These are phyloP conservation scores for Moesziomyces antarcticus DNA, from an alignment of 1,284 basidiomycete genomes.

Conservation along the genomic window DNA sequence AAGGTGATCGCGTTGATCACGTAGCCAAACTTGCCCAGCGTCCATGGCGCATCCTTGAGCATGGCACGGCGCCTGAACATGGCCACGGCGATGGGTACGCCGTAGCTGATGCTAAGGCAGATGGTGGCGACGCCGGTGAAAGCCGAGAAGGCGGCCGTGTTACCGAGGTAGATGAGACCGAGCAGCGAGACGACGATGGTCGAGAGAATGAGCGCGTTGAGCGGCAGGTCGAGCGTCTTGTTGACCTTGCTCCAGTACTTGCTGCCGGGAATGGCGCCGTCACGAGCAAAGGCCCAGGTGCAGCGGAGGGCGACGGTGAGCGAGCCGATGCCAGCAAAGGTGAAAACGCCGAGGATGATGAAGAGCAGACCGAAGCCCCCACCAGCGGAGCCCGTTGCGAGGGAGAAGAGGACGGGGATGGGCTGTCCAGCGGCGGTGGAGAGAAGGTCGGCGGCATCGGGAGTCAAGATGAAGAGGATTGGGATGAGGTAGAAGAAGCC, in stretches of 20 bases:
- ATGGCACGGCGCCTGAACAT: slow-evolving; percentile 65
- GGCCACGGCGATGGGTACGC: slow-evolving; percentile 69
- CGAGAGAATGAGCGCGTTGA: slow-evolving; percentile 69
- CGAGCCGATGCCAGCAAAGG: slow-evolving; percentile 70
- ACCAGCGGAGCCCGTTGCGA: slow-evolving; percentile 68
- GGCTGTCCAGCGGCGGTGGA: slow-evolving; percentile 69
- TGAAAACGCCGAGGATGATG: slow-evolving; percentile 70
- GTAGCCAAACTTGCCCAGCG: slow-evolving; percentile 69
- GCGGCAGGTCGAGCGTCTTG: slow-evolving; percentile 67
- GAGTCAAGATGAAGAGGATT: slow-evolving; percentile 69
- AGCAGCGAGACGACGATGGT: slow-evolving; percentile 69
- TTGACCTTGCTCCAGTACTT: slow-evolving; percentile 68
- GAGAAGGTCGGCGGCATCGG: slow-evolving; percentile 68
- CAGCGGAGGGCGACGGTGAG: slow-evolving; percentile 70
- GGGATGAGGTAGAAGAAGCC: slow-evolving; percentile 70
- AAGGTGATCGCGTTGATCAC: slow-evolving; percentile 68
- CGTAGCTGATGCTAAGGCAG: slow-evolving; percentile 65
- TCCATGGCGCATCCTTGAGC: slow-evolving; percentile 68
- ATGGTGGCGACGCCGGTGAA: slow-evolving; percentile 60
- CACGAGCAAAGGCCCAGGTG: slow-evolving; percentile 70
- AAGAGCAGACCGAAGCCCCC: slow-evolving; percentile 70
- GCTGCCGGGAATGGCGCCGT: slow-evolving; percentile 70
- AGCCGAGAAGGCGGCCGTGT: slow-evolving; percentile 52
- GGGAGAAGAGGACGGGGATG: slow-evolving; percentile 70
- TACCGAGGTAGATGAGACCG: slow-evolving; percentile 65